Conservation (phyloP, 495 filamentous ascomycete species). For the Daldinia vernicosa region DNA sequence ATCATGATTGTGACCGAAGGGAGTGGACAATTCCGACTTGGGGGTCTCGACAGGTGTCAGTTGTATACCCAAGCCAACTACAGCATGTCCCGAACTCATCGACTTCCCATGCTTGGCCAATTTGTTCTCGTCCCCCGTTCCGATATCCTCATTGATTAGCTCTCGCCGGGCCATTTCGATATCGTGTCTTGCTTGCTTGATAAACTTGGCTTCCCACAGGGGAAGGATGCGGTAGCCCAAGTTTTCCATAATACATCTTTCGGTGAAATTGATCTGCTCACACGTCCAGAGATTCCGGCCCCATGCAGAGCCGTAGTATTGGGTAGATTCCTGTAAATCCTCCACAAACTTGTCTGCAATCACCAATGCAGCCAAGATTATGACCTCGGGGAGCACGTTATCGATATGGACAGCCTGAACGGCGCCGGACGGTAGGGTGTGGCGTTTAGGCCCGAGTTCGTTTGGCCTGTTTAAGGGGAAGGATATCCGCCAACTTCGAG, state of each 20-base stretch:
- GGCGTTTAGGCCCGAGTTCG: constrained; percentile 49
- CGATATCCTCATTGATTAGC: constrained; percentile 38
- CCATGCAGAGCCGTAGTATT: constrained; percentile 55
- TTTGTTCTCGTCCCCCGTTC: constrained; percentile 34
- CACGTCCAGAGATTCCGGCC: constrained; percentile 60
- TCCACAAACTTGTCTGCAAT: constrained; percentile 64
- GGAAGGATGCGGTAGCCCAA: constrained; percentile 61
- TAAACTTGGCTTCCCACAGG: constrained; percentile 57
- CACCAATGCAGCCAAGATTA: constrained; percentile 59
- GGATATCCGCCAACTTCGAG: constrained; percentile 60
- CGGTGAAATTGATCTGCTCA: constrained; percentile 64
- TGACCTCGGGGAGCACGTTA: constrained; percentile 61
- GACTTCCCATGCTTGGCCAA: constrained; percentile 48
- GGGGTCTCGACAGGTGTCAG: constrained; percentile 55
- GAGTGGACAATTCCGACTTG: constrained; percentile 40
- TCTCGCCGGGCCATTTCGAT: constrained; percentile 63
- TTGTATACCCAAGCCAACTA: constrained; percentile 50
- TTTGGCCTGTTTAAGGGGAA: constrained; percentile 51
- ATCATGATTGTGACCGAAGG: constrained; percentile 26
- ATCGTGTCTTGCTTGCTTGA: constrained; percentile 59
- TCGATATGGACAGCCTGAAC: constrained; percentile 60
- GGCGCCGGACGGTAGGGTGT: constrained; percentile 54
- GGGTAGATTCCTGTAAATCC: constrained; percentile 56
- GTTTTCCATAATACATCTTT: constrained; percentile 64
- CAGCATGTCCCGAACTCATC: constrained; percentile 51